Conservation (phyloP, 2,329 filamentous ascomycete genomes). For the Myriangium duriaei region DNA sequence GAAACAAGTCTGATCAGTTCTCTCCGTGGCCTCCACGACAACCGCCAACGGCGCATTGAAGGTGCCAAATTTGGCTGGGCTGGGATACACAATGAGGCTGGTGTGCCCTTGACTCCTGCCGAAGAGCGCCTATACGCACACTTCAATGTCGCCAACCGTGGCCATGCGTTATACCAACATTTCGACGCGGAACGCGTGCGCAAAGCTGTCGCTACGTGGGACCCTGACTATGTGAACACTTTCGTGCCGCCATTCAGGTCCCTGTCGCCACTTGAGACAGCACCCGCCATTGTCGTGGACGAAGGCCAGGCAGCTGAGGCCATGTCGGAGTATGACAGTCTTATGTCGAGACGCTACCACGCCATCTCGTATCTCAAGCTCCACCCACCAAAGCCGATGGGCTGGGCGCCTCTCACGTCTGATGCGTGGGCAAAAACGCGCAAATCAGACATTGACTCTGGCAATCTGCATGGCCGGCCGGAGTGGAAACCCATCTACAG, state of each 20-base stretch:
- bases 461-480: slow-evolving; percentile 4
- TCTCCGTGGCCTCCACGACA: background rate
- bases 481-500: slow-evolving; percentile 7
- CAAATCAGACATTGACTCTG: slow-evolving; percentile 4
- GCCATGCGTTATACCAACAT: background rate
- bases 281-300: background rate
- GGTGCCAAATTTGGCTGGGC: slow-evolving; percentile 1
- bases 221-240: background rate
- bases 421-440: slow-evolving; percentile 3
- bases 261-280: background rate
- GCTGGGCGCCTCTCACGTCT: slow-evolving; percentile 1
- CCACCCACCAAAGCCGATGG: slow-evolving; percentile 3
- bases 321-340: background rate
- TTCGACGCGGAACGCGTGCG: background rate
- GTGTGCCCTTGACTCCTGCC: slow-evolving; percentile 2
- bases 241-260: background rate
- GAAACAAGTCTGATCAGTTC: slow-evolving; percentile 1
- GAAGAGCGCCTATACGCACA: background rate
- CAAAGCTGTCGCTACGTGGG: slow-evolving; percentile 1
- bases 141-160: background rate
- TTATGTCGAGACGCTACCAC: background rate
- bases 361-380: slow-evolving; percentile 1
- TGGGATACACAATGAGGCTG: slow-evolving; percentile 5
- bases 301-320: background rate
- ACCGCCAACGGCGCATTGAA: background rate